Evolutionary conservation across 495 filamentous ascomycete species (phyloP).

Genomic region (Xylaria intraflava): DNA sequence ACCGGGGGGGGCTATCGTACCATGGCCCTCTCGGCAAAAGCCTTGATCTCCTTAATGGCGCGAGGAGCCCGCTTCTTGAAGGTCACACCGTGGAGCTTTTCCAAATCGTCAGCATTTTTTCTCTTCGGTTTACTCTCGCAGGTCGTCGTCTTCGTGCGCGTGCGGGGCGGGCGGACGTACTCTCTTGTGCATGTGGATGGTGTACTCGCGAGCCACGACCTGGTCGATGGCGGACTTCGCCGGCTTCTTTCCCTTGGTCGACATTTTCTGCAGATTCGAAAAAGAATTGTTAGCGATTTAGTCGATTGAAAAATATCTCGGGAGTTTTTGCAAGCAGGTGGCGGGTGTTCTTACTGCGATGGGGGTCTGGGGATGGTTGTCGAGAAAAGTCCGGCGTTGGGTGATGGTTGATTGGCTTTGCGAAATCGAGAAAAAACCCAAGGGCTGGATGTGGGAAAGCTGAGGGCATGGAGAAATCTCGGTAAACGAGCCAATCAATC

Average conservation of each 20-base stretch:
- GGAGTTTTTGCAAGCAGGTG: neutral
- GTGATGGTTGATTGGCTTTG: constrained; percentile 24
- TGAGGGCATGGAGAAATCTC: constrained; percentile 26
- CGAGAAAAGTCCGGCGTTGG: constrained; percentile 22
- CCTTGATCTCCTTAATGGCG: constrained; percentile 98
- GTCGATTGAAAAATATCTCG: constrained; percentile 1
- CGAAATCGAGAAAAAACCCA: constrained; percentile 28
- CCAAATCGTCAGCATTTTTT: constrained; percentile 21
- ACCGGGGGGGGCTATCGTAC: constrained; percentile 50
- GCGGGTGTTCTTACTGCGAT: constrained; percentile 24
- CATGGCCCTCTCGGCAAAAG: constrained; percentile 88
- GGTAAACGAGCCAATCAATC: constrained; percentile 29
- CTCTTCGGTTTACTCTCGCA: neutral
- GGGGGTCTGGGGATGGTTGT: constrained; percentile 22
- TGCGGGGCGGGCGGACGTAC: constrained; percentile 58
- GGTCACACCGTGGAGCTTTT: constrained; percentile 87
- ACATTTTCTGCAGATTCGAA: constrained; percentile 53
- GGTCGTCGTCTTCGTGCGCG: constrained; percentile 16
- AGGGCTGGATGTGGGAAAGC: constrained; percentile 24
- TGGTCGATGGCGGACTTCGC: constrained; percentile 94
- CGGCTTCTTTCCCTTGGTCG: constrained; percentile 56
- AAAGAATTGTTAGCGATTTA: constrained; percentile 9
- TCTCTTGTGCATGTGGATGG: constrained; percentile 99
- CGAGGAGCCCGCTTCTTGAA: constrained; percentile 99
- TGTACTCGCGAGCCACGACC: constrained; percentile 99